These are phyloP conservation scores for Artemisia annua DNA, from an alignment of 129 eudicot genomes.

Conservation along the genomic window DNA sequence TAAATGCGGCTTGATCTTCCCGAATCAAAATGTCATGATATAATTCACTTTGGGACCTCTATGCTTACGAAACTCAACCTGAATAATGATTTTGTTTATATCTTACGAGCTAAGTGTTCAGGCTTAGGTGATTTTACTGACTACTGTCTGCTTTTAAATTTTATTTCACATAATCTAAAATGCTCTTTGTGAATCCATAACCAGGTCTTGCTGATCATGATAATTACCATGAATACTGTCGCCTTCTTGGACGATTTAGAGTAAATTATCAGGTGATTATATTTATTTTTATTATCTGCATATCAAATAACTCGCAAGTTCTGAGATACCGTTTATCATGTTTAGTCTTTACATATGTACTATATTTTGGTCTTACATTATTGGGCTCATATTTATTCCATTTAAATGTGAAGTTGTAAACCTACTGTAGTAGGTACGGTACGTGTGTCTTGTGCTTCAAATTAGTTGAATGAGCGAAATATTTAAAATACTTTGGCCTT, in stretches of 20 bases:
- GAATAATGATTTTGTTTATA: neutral
- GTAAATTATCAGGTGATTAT: conserved; percentile 79
- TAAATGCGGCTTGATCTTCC: neutral
- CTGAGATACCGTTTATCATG: neutral
- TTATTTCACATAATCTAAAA: conserved; percentile 11
- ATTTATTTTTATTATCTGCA: neutral
- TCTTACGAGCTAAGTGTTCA: conserved; percentile 13
- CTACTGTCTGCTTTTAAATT: conserved; percentile 22
- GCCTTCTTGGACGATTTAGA: conserved; percentile 96
- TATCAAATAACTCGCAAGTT: neutral
- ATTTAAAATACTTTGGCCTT: no score
- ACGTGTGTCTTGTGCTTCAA: neutral
- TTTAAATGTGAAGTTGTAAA: conserved; percentile 12
- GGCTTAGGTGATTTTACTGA: conserved; percentile 7
- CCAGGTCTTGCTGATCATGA: conserved; percentile 95
- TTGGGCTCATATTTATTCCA: neutral
- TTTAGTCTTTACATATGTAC: conserved; percentile 1
- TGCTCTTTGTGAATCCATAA: conserved; percentile 24
- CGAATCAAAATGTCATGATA: neutral
- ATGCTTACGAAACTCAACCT: conserved; percentile 8
- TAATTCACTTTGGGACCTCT: conserved; percentile 3
- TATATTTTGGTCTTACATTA: neutral
- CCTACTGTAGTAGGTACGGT: neutral
- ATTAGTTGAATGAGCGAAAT: neutral
- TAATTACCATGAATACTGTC: conserved; percentile 96